These are phyloP conservation scores for Phaeosphaeriaceae sp. DNA, from an alignment of 2,329 filamentous ascomycete species.

Conservation along the genomic window DNA sequence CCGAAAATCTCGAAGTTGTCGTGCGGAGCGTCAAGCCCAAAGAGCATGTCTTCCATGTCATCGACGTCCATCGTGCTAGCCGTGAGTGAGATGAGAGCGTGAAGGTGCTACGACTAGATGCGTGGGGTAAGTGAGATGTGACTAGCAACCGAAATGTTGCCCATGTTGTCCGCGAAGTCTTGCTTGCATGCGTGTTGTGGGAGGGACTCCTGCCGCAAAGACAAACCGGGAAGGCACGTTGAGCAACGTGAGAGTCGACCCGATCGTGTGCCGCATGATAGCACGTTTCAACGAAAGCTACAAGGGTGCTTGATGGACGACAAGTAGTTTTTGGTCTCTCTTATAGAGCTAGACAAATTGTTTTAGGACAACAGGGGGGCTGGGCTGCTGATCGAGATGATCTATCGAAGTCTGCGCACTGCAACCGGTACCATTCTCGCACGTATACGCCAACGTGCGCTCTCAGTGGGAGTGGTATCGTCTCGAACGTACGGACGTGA, in stretches of 20 bases:
- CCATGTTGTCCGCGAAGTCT: not conserved
- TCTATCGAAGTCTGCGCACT: too few relatives aligned
- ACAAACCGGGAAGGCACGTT: not conserved
- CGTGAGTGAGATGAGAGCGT: not conserved
- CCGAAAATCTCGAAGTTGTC: constrained; percentile 17
- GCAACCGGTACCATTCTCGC: too few relatives aligned
- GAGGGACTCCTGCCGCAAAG: not conserved
- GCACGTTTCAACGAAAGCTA: too few relatives aligned
- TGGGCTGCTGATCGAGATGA: too few relatives aligned
- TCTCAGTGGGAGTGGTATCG: too few relatives aligned
- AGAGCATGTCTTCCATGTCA: constrained; percentile 42
- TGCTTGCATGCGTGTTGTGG: not conserved
- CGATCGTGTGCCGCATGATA: too few relatives aligned
- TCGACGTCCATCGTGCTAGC: constrained; percentile 26
- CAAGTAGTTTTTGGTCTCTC: too few relatives aligned
- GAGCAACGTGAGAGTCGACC: not conserved
- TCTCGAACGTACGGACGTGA: too few relatives aligned
- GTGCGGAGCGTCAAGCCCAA: constrained; percentile 27
- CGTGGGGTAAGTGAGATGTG: not conserved
- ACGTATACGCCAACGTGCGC: too few relatives aligned
- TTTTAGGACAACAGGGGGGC: too few relatives aligned
- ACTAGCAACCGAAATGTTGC: not conserved
- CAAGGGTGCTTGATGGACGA: too few relatives aligned
- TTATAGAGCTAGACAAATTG: too few relatives aligned
- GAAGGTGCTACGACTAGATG: not conserved